Base-by-base conservation (phyloP, 108 stramenopile genomes). In the Nitzschia putrida region DNA sequence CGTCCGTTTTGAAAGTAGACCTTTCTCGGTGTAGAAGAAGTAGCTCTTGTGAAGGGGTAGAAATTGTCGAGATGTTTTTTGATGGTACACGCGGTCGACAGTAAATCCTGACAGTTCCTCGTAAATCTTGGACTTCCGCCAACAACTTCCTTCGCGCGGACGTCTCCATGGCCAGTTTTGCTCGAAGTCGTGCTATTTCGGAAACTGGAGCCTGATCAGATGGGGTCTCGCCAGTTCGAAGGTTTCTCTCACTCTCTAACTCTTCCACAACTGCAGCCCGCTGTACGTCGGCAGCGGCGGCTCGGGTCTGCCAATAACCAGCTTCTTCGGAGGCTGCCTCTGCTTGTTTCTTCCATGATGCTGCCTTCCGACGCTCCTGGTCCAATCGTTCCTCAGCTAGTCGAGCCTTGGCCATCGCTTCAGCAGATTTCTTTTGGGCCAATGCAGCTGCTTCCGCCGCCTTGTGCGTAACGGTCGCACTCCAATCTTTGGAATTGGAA, bases 371-470 rank as follows among this genome's bases (percentile, higher is more conserved):
- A 3, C 79, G 57, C 68, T 91, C 89, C 18, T 68, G 70, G 20
- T 83, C 75, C 39, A 94, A 63, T 21, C 82, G 78, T 52, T 94
- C 93, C 61, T 94, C 93, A 0, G 93, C 93, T 25, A 89, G 64
- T 41, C 90, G 74, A 16, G 86, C 85, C 37, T 86, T 86, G 2
- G 89, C 89, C 75, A 94, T 82, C 10, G 93, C 93, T 65, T 91
- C 93, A 21, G 93, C 93, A 47, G 81, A 80, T 55, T 76, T 77
- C 61, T 90, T 94, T 60, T 94, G 93, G 21, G 93, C 93, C 51
- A 83, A 74, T 11, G 93, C 93, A 12, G 93, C 93, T 13, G 93
- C 93, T 74, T 94, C 93, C 0, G 93, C 93, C 14, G 93, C 93
- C 68, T 91, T 91, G 79, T 94, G 93, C 0, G 93, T 94, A 7